Conservation (phyloP, 305 asterid species). For the Caryopteris hybrid region DNA sequence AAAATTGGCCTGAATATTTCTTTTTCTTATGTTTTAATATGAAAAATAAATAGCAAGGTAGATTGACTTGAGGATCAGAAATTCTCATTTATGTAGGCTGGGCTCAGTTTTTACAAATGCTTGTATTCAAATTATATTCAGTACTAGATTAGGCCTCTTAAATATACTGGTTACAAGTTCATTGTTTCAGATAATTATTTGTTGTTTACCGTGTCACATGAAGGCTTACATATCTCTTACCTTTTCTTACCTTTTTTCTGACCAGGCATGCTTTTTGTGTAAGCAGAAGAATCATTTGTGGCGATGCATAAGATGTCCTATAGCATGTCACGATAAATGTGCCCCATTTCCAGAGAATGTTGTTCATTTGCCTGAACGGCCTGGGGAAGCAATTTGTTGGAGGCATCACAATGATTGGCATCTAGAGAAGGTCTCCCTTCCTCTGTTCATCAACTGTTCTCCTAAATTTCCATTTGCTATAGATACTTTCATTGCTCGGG, state of each 20-base stretch:
- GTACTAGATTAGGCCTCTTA: slow-evolving; percentile 9
- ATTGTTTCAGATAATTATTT: slow-evolving; percentile 1
- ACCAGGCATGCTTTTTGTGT: slow-evolving; percentile 80
- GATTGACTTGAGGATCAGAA: neutral
- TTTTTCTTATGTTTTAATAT: neutral
- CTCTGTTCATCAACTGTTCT: slow-evolving; percentile 22
- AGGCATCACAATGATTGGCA: slow-evolving; percentile 66
- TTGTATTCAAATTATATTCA: neutral
- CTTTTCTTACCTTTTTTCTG: slow-evolving; percentile 26
- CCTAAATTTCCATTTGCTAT: neutral
- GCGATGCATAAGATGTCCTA: slow-evolving; percentile 74
- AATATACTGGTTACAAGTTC: neutral
- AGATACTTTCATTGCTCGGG: neutral
- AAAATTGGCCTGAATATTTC: neutral
- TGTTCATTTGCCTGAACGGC: slow-evolving; percentile 47
- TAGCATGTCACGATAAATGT: slow-evolving; percentile 76
- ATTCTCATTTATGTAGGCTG: neutral
- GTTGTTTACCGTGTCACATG: slow-evolving; percentile 10
- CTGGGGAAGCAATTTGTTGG: slow-evolving; percentile 89
- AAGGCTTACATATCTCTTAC: slow-evolving; percentile 18
- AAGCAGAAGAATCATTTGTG: slow-evolving; percentile 60
- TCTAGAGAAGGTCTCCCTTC: slow-evolving; percentile 58
- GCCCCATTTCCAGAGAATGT: slow-evolving; percentile 80
- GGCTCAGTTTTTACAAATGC: neutral
- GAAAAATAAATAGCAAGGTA: neutral